Conservation (phyloP, 2,329 filamentous ascomycete genomes). For the Colletotrichum spinosum region DNA sequence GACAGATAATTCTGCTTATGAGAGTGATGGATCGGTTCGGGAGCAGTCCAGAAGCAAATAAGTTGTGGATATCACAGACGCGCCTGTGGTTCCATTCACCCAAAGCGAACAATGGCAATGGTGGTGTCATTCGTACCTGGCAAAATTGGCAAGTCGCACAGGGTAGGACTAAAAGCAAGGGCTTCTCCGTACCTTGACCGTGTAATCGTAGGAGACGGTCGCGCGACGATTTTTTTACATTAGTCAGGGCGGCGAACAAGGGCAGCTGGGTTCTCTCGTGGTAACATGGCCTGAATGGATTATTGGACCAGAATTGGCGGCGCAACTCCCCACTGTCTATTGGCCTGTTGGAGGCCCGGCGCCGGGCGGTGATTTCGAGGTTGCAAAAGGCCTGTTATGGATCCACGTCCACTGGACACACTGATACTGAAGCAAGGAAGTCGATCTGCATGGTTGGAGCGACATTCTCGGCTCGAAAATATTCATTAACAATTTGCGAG, state of each 20-base stretch:
- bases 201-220: conserved; percentile 17
- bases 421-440: too few relatives aligned
- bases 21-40: background rate
- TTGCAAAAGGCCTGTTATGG: conserved; percentile 28
- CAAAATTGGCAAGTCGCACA: conserved; percentile 15
- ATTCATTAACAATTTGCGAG: too few relatives aligned
- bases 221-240: conserved; percentile 32
- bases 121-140: conserved; percentile 21
- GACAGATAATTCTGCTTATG: conserved; percentile 11
- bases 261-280: conserved; percentile 1
- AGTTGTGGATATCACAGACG: conserved; percentile 5
- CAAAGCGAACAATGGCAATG: conserved; percentile 9
- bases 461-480: too few relatives aligned
- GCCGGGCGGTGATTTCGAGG: conserved; percentile 27
- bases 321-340: conserved; percentile 18
- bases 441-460: too few relatives aligned
- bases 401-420: conserved; percentile 20
- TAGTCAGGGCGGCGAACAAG: conserved; percentile 37
- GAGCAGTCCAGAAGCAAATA: conserved; percentile 15
- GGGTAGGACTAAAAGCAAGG: conserved; percentile 8
- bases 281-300: background rate
- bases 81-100: background rate
- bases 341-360: conserved; percentile 16
- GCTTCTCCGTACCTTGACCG: conserved; percentile 26
- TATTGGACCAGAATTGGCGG: conserved; percentile 2